Percentiles rank a stretch among this genome's conserved stretches.
Conservation (phyloP, 345 rosid genomes). For the Crucihimalaya himalaica region DNA sequence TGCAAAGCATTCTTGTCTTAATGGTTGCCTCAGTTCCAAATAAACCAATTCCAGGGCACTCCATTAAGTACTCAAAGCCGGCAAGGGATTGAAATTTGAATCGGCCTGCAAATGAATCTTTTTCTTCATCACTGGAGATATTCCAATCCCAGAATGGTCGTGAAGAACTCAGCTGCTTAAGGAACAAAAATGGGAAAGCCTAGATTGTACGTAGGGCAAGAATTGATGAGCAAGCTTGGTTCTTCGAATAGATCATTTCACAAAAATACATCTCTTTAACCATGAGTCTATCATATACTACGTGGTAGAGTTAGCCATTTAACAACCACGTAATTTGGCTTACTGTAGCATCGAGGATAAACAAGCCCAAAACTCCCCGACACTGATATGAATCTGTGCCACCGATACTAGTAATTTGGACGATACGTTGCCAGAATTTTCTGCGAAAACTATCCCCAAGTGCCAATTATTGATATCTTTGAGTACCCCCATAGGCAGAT, state of each 20-base stretch:
- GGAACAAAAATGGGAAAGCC: not conserved
- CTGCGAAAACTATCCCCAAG: not conserved
- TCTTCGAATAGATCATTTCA: not conserved
- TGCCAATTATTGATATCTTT: not conserved
- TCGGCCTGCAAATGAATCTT: not conserved
- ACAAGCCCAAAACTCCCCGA: not conserved
- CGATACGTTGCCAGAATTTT: not conserved
- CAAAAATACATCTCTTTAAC: not conserved
- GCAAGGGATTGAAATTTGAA: not conserved
- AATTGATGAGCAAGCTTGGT: not conserved
- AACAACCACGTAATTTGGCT: not conserved
- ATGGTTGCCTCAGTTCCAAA: not conserved
- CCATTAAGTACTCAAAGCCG: not conserved
- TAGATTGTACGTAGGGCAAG: not conserved
- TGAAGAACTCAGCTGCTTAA: not conserved
- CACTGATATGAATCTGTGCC: not conserved
- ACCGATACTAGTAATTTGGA: not conserved
- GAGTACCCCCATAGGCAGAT: not conserved
- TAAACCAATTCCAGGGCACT: not conserved
- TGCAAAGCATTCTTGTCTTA: not conserved
- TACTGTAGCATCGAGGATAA: not conserved
- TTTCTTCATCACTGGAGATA: conserved; percentile 6
- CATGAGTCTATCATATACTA: not conserved
- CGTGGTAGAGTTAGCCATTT: not conserved
- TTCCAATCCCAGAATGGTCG: not conserved